Conservation (phyloP, 2,329 filamentous ascomycete genomes). For the Claviceps digitariae region DNA sequence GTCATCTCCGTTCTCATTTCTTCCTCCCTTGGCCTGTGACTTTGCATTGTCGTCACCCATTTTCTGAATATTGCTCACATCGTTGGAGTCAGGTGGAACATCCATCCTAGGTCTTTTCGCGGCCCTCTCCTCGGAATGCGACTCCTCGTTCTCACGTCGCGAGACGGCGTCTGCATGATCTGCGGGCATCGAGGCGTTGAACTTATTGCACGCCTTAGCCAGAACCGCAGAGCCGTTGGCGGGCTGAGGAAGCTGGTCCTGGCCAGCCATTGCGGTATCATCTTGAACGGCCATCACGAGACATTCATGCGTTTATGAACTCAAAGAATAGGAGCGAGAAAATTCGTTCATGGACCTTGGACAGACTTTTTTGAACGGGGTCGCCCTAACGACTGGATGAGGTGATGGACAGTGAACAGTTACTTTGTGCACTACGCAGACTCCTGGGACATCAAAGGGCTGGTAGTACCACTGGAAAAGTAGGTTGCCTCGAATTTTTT, state of each 20-base stretch:
- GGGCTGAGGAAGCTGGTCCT: constrained; percentile 7
- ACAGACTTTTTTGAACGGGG: neutral
- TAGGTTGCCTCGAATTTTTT: neutral
- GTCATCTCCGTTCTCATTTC: constrained; percentile 7
- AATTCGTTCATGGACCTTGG: neutral
- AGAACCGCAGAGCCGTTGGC: neutral
- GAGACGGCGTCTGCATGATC: neutral
- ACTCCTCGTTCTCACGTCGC: neutral
- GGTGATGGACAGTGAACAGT: no score
- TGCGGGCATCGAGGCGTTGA: constrained; percentile 7
- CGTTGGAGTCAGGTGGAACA: constrained; percentile 10
- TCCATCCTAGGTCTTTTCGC: constrained; percentile 48
- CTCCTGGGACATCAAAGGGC: neutral
- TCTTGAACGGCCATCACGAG: constrained; percentile 15
- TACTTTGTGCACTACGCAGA: neutral
- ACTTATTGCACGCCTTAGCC: neutral
- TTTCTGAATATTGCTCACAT: constrained; percentile 8
- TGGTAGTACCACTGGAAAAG: neutral
- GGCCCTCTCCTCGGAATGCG: constrained; percentile 24
- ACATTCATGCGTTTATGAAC: neutral
- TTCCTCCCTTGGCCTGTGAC: neutral
- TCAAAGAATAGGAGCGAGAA: neutral
- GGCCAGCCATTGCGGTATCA: constrained; percentile 12
- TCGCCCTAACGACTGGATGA: neutral
- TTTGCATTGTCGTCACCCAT: neutral